Evolutionary conservation across 208 protist genomes (phyloP).

Genomic region (Naegleria gruberi): DNA sequence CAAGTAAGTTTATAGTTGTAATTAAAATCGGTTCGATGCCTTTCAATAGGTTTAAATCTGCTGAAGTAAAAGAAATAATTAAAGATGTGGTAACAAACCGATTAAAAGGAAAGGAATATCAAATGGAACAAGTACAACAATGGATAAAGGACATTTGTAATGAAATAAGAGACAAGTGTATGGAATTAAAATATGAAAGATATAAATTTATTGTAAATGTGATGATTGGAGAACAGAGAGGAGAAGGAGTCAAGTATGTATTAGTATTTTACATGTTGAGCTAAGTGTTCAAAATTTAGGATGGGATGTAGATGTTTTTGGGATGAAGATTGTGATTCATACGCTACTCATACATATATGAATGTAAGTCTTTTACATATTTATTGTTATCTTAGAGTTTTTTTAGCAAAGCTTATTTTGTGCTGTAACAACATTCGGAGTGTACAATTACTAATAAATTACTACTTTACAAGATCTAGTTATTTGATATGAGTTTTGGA

Average conservation of each 20-base stretch:
- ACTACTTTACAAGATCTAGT: too few relatives aligned
- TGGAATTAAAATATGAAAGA: conserved; percentile 61
- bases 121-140: conserved; percentile 12
- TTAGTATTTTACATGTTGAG: too few relatives aligned
- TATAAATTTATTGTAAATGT: conserved; percentile 85
- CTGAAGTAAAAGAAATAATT: conserved; percentile 14
- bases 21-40: not conserved
- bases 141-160: conserved; percentile 16
- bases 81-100: not conserved
- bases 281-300: too few relatives aligned
- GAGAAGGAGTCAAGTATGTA: conserved; percentile 60
- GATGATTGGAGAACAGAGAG: conserved; percentile 82
- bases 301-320: conserved; percentile 86
- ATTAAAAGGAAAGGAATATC: not conserved
- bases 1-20: not conserved
- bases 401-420: conserved; percentile 53
- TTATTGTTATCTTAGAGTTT: not conserved
- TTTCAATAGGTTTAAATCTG: not conserved
- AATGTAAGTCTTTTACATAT: conserved; percentile 35
- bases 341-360: conserved; percentile 79
- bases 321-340: conserved; percentile 86
- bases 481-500: too few relatives aligned
- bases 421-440: conserved; percentile 76
- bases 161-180: not conserved
- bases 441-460: conserved; percentile 71